phyloP scores from a whole-genome alignment of 768 basidiomycete species.

The Trametes punicea region DNA sequence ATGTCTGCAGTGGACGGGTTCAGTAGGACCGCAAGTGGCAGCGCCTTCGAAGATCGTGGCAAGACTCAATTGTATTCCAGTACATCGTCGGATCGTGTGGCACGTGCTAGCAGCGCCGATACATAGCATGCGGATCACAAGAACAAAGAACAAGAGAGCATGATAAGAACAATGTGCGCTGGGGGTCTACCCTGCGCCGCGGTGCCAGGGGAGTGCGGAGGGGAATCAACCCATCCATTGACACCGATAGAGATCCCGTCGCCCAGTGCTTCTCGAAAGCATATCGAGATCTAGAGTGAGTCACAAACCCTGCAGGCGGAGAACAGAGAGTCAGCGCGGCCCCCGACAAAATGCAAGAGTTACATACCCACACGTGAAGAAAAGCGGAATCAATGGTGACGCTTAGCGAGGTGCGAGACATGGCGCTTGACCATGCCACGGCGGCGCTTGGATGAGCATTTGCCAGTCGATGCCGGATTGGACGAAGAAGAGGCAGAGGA shows the following conservation, averaged over 20 bases:
- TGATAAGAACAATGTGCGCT: slow-evolving; percentile 3
- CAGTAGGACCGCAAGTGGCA: too few relatives aligned
- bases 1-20: too few relatives aligned
- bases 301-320: slow-evolving; percentile 6
- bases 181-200: slow-evolving; percentile 5
- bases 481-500: slow-evolving; percentile 14
- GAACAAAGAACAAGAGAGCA: neutral
- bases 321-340: neutral
- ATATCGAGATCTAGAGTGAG: slow-evolving; percentile 24
- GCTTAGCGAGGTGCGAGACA: slow-evolving; percentile 22
- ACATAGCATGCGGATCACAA: slow-evolving; percentile 8
- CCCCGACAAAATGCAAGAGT: neutral
- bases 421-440: slow-evolving; percentile 22
- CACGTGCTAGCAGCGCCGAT: slow-evolving; percentile 18
- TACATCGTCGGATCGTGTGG: slow-evolving; percentile 8
- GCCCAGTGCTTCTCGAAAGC: slow-evolving; percentile 26
- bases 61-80: slow-evolving; percentile 15
- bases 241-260: slow-evolving; percentile 23
- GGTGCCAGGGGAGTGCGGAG: slow-evolving; percentile 9
- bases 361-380: slow-evolving; percentile 15
- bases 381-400: slow-evolving; percentile 23
- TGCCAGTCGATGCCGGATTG: slow-evolving; percentile 16
- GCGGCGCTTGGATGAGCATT: slow-evolving; percentile 20
- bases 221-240: slow-evolving; percentile 12
- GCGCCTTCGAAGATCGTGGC: neutral